Evolutionary conservation across 148 eudicot species (phyloP).

Genomic region (Cornus controversa): DNA sequence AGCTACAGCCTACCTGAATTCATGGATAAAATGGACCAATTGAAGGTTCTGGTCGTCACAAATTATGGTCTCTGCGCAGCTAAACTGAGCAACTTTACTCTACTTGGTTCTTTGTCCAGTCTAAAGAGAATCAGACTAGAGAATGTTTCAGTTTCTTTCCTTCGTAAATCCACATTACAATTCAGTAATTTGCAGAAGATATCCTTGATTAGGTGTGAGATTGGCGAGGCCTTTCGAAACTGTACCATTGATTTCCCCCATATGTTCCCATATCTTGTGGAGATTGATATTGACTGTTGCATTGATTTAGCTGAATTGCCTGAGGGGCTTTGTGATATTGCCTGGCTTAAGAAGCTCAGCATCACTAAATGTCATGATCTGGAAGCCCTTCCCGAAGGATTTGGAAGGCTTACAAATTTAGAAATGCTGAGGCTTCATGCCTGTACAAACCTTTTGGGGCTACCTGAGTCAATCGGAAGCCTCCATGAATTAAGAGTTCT

Average conservation of each 20-base stretch:
- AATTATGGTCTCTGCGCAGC: slow-evolving; percentile 13
- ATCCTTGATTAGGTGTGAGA: slow-evolving; percentile 21
- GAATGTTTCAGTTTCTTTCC: slow-evolving; percentile 9
- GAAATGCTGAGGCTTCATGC: no score
- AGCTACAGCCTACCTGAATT: slow-evolving; percentile 17
- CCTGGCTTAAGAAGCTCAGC: no score
- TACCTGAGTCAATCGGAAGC: no score
- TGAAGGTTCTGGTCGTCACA: slow-evolving; percentile 21
- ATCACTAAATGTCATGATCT: no score
- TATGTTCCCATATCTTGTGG: slow-evolving; percentile 13
- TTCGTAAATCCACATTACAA: neutral
- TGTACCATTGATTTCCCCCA: neutral
- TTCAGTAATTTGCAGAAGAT: slow-evolving; percentile 21
- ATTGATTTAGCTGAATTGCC: no score
- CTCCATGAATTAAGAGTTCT: no score
- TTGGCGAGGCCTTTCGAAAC: slow-evolving; percentile 14
- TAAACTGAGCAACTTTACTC: neutral
- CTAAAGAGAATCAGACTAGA: slow-evolving; percentile 23
- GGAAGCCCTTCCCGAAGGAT: no score
- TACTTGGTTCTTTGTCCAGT: slow-evolving; percentile 14
- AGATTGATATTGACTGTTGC: no score
- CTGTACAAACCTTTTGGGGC: no score
- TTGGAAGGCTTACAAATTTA: no score
- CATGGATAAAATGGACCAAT: slow-evolving; percentile 11
- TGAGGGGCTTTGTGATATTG: no score